Base-by-base conservation (phyloP, 2,329 filamentous ascomycete genomes). In the Passalora sequoiae region DNA sequence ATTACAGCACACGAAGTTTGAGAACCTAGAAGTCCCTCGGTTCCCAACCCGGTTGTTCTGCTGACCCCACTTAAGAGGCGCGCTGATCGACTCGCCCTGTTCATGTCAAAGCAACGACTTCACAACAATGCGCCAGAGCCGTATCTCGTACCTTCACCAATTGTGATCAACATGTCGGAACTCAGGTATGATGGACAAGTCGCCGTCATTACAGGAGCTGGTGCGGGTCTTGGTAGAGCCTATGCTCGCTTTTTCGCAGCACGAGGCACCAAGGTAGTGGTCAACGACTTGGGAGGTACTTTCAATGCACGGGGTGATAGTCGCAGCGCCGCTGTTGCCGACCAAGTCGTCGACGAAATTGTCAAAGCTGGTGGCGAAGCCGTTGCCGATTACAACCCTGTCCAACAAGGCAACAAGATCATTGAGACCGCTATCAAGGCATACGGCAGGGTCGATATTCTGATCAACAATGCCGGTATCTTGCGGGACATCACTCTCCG, bases 401-500 rank as follows among this genome's bases (percentile, higher is more conserved):
- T 94, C 69, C 86, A 92, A 72, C 76, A 89, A 60, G 92, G 92
- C 59, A 89, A 96, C 49, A 84, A 79, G 69, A 97, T 97, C 67
- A 91, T 97, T 70, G 83, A 89, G 53, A 88, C 85, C 17, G 86
- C 86, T 57, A 83, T 91, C 65, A 73, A 85, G 66, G 72, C 72
- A 35, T 92, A 82, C 62, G 86, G 89, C 53, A 86, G 89, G 59
- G 78, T 97, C 68, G 91, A 97, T 67, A 74, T 97, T 95, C 71
- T 92, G 89, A 21, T 43, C 25, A 21, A 97, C 77, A 97, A 97
- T 66, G 91, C 91, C 48, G 91, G 91, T 61, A 96, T 96, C 63
- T 76, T 94, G 49, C 83, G 89, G 49, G 89, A 97, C 71, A 67
- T 96, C 62, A 91, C 86, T 75, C 95, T 97, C 74, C 94, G 94